Base-by-base conservation (phyloP, 2,329 filamentous ascomycete species). In the Aspergillus unguis region DNA sequence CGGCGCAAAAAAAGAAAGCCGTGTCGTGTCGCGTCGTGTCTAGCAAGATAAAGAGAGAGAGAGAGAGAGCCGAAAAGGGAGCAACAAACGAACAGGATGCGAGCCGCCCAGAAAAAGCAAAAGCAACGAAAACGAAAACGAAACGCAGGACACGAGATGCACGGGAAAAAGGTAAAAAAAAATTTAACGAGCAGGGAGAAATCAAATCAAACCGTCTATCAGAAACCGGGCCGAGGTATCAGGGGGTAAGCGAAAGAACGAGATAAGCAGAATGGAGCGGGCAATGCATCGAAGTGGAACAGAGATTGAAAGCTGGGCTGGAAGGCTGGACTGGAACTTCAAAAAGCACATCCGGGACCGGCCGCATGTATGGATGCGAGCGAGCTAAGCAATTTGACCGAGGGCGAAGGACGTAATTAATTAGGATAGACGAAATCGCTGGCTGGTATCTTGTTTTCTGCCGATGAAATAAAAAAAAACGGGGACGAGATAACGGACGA, bases 151-250 rank as follows among this genome's bases (percentile, higher is more conserved):
- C 17, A 17, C 17, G 17, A 17, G 17, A 17, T 17, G 17, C 17
- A 55, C 9, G 29, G 43, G 31, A 49, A 50, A 23, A 26, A 42
- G 48, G 5, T 38, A 25, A 48, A 28, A 46, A 45, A 43, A 26
- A 25, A 44, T 33, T 32, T 46, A 49, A 26, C 26, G 32, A 44
- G 27, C 26, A 46, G 33, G 5, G 50, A 56, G 44, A 61, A 53
- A 38, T 28, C 32, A 49, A 57, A 49, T 44, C 48, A 53, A 41
- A 53, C 55, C 54, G 49, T 67, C 62, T 64, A 64, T 58, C 52
- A 57, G n/a, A 59, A 44, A 52, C 38, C 52, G 52, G 53, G 51
- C 48, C 58, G 53, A 59, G 58, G 58, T 59, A 59, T 59, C 55
- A 49, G 26, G n/a, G 29, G 36, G 48, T 17, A 53, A 36, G 33